Conservation (phyloP, 495 filamentous ascomycete genomes). For the Penicillium paxilli region DNA sequence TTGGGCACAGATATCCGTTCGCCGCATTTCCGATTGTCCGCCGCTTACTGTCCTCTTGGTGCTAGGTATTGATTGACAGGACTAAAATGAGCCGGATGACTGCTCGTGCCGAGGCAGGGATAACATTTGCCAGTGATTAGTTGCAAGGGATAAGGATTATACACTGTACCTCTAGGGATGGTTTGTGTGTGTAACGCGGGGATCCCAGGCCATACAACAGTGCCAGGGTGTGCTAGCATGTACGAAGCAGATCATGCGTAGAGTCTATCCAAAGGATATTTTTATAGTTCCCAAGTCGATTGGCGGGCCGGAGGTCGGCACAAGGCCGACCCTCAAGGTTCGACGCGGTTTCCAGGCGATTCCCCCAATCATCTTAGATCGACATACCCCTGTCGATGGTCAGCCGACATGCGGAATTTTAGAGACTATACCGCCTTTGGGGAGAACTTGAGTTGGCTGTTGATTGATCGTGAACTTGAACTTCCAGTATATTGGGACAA, state of each 20-base stretch:
- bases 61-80: background rate
- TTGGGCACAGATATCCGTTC: background rate
- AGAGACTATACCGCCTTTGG: background rate
- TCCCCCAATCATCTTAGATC: constrained; percentile 20
- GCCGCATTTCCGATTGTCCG: background rate
- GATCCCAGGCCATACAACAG: no score
- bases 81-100: background rate
- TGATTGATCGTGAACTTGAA: no score
- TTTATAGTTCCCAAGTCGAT: constrained; percentile 10
- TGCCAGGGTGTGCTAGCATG: no score
- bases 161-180: no score
- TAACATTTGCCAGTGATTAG: background rate
- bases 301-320: constrained; percentile 5
- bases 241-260: no score
- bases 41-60: no score
- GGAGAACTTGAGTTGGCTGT: background rate
- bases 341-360: constrained; percentile 18
- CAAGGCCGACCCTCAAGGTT: constrained; percentile 10
- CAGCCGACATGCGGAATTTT: constrained; percentile 24
- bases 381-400: constrained; percentile 18
- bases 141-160: no score
- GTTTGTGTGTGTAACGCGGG: no score
- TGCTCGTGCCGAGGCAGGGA: background rate
- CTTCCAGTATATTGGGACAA: no score
- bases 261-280: no score